phyloP scores from a whole-genome alignment of 331 rosid genomes.

The Rhamnella rubrinervis region DNA sequence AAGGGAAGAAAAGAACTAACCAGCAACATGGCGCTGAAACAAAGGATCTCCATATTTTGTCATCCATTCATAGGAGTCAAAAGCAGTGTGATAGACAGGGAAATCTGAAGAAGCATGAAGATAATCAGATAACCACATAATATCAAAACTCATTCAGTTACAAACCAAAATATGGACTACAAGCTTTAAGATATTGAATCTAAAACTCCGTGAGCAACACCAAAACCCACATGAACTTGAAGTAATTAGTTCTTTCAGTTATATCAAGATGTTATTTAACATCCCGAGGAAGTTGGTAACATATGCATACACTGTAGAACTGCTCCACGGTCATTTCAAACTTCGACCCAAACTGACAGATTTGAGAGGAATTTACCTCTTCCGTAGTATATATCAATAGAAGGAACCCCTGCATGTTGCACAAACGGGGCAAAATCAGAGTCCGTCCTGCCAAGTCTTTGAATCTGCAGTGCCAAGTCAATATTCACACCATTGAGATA shows the following conservation, averaged over 20 bases:
- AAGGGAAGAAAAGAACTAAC: constrained; percentile 37
- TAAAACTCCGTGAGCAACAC: not conserved
- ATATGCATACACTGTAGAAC: not conserved
- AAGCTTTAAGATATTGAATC: not conserved
- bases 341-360: constrained; percentile 8
- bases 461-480: constrained; percentile 53
- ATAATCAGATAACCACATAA: constrained; percentile 8
- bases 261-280: not conserved
- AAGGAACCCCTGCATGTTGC: constrained; percentile 92
- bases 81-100: constrained; percentile 94
- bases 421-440: constrained; percentile 93
- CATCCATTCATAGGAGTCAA: constrained; percentile 92
- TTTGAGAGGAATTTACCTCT: constrained; percentile 48
- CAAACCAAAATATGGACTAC: not conserved
- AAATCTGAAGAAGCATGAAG: constrained; percentile 50
- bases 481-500: constrained; percentile 3
- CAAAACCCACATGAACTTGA: not conserved
- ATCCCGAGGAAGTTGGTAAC: not conserved
- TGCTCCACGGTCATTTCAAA: constrained; percentile 4
- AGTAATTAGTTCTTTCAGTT: not conserved
- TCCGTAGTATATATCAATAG: constrained; percentile 81
- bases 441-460: constrained; percentile 68
- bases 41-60: constrained; percentile 77
- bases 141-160: not conserved
- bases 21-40: constrained; percentile 83